Base-by-base conservation (phyloP, 768 basidiomycete genomes). In the Coprinopsis cinerea region DNA sequence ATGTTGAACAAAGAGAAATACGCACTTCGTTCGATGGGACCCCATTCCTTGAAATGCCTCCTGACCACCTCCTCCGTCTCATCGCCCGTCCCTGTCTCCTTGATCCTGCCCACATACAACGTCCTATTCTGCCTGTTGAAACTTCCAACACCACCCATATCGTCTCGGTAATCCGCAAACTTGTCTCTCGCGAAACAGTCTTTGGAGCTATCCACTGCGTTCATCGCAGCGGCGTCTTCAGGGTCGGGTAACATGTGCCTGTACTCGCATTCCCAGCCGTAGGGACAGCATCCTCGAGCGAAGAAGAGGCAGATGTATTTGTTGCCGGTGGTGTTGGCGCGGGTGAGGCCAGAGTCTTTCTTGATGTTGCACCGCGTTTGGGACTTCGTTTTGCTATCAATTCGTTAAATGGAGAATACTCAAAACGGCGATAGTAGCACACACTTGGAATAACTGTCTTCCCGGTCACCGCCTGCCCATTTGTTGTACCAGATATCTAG, bases 401-500 rank as follows among this genome's bases (percentile, higher is more conserved):
- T 37, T 18, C 22, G 44, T 55, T 11, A 60, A 50, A 34, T 55
- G 44, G 24, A 36, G 28, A 24, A 2, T 15, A 47, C 41, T 34
- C 39, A 36, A 15, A 27, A 22, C 25, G n/a, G 28, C 17, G 18
- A 23, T 44, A 41, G 18, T 15, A 46, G 36, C 13, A 53, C 85
- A 51, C 56, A 92, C 93, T 92, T 95, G 28, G 93, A 94, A 64
- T 97, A 92, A 51, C 81, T 87, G 64, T 99, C 95, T 65, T 97
- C 96, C 25, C 92, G 81, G 64, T 99, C 96, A 49, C 95, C 96
- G 47, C 96, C 96, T n/a, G 96, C 96, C 95, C 95, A 98, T 70
- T 96, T 95, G 68, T 97, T 93, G 65, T 95, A 98, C 95, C 96
- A 99, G 45, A 95, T 88, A 67, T 99, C 89, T 88, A n/a, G 52